Percentiles rank a stretch among this genome's conserved stretches.
Conservation (phyloP, 2,329 filamentous ascomycete genomes). For the Ascochyta clinopodiicola region DNA sequence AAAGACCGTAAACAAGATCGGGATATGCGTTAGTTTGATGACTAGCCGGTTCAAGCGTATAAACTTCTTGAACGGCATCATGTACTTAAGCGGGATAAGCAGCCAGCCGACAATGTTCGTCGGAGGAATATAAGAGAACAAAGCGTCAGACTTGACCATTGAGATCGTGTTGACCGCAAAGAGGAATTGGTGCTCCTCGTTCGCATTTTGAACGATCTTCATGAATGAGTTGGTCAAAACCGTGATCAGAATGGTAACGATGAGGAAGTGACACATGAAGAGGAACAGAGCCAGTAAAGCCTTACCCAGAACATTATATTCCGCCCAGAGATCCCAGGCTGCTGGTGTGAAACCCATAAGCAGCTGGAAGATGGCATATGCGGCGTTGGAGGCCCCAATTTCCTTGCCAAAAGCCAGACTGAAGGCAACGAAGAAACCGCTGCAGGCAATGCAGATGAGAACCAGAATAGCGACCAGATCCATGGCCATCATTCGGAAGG, state of each 20-base stretch:
- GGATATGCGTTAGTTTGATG: conserved; percentile 90
- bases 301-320: conserved; percentile 80
- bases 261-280: conserved; percentile 93
- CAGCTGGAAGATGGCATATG: conserved; percentile 91
- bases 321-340: conserved; percentile 88
- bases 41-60: conserved; percentile 86
- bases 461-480: conserved; percentile 86
- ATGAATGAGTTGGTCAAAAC: conserved; percentile 98
- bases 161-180: conserved; percentile 97
- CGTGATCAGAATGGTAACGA: conserved; percentile 92
- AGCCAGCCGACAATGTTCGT: conserved; percentile 92
- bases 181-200: conserved; percentile 88
- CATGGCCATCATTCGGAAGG: conserved; percentile 91
- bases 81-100: conserved; percentile 80
- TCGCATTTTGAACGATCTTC: conserved; percentile 90
- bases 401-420: conserved; percentile 77
- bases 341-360: conserved; percentile 95
- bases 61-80: conserved; percentile 80
- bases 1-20: conserved; percentile 85
- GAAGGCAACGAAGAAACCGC: conserved; percentile 95
- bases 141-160: conserved; percentile 96
- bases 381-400: conserved; percentile 75
- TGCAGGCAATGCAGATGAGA: conserved; percentile 85
- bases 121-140: conserved; percentile 93
- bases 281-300: conserved; percentile 80